Percentiles rank a stretch among this genome's conserved stretches.
These are phyloP conservation scores for Teratosphaeria viscida DNA, from an alignment of 2,329 filamentous ascomycete species.

Conservation along the genomic window DNA sequence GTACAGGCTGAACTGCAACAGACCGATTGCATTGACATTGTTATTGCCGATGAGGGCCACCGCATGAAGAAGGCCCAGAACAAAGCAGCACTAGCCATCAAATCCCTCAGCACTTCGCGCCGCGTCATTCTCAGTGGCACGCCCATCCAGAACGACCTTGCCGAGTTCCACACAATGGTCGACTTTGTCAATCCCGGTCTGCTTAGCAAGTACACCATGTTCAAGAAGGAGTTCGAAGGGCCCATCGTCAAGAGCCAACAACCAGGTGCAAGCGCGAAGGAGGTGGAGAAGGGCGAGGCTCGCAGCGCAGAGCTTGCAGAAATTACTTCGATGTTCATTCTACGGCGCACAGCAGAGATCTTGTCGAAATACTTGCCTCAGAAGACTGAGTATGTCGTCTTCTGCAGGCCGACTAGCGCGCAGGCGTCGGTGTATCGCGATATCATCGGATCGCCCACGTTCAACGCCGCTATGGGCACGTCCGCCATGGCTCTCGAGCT, in stretches of 20 bases:
- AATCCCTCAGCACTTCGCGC: slow-evolving; percentile 50
- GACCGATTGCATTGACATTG: slow-evolving; percentile 54
- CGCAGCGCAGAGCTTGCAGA: slow-evolving; percentile 50
- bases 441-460: slow-evolving; percentile 55
- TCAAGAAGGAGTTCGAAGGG: slow-evolving; percentile 54
- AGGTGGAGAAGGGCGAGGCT: slow-evolving; percentile 54
- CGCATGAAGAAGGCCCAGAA: slow-evolving; percentile 59
- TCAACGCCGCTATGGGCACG: slow-evolving; percentile 51
- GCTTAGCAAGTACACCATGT: slow-evolving; percentile 50
- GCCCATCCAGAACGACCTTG: slow-evolving; percentile 57
- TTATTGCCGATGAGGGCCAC: slow-evolving; percentile 61
- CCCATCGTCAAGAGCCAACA: slow-evolving; percentile 56
- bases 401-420: slow-evolving; percentile 51
- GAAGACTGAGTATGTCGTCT: slow-evolving; percentile 58
- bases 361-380: slow-evolving; percentile 54
- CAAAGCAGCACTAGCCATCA: slow-evolving; percentile 56
- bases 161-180: slow-evolving; percentile 57
- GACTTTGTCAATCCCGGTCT: slow-evolving; percentile 60
- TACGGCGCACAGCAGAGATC: slow-evolving; percentile 56
- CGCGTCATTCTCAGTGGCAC: slow-evolving; percentile 57
- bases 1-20: slow-evolving; percentile 56
- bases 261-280: slow-evolving; percentile 49
- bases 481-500: slow-evolving; percentile 55
- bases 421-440: slow-evolving; percentile 53
- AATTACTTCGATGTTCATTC: slow-evolving; percentile 54